Evolutionary conservation across 139 green algal species (phyloP).

Genomic region (Chlorella sp.): DNA sequence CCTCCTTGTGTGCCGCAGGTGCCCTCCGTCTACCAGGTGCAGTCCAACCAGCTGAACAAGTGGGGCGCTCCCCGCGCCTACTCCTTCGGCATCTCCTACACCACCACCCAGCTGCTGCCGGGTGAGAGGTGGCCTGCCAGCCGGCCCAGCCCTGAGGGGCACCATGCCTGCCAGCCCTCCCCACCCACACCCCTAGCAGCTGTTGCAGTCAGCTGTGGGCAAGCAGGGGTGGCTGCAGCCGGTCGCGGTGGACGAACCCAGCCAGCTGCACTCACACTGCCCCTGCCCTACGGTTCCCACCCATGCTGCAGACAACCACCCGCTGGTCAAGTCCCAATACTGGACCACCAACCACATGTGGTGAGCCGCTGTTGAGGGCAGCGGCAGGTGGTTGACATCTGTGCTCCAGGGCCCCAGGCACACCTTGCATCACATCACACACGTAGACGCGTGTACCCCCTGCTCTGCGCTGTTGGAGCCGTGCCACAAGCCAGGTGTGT

Average conservation of each 20-base stretch:
- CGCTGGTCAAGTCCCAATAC: constrained; percentile 24
- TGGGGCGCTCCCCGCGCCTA: constrained; percentile 28
- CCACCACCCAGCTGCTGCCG: constrained; percentile 32
- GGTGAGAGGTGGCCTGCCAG: too few relatives aligned
- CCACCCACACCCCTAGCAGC: too few relatives aligned
- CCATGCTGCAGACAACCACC: constrained; percentile 14
- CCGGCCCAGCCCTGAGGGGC: too few relatives aligned
- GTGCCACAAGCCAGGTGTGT: too few relatives aligned
- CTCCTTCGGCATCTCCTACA: constrained; percentile 25
- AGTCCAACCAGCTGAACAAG: background rate
- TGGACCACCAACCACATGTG: constrained; percentile 44
- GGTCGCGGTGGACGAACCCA: background rate
- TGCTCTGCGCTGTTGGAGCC: too few relatives aligned
- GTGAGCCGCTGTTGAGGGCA: background rate
- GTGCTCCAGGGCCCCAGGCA: too few relatives aligned
- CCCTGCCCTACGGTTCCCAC: background rate
- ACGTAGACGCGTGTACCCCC: too few relatives aligned
- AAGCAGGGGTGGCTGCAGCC: background rate
- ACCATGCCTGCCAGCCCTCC: too few relatives aligned
- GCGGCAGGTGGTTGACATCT: background rate
- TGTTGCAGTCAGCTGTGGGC: background rate
- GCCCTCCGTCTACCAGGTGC: background rate
- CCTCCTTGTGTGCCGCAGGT: background rate
- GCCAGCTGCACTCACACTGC: background rate
- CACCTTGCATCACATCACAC: background rate